These are phyloP conservation scores for Fusarium sororula DNA, from an alignment of 2,329 filamentous ascomycete genomes.

Conservation along the genomic window DNA sequence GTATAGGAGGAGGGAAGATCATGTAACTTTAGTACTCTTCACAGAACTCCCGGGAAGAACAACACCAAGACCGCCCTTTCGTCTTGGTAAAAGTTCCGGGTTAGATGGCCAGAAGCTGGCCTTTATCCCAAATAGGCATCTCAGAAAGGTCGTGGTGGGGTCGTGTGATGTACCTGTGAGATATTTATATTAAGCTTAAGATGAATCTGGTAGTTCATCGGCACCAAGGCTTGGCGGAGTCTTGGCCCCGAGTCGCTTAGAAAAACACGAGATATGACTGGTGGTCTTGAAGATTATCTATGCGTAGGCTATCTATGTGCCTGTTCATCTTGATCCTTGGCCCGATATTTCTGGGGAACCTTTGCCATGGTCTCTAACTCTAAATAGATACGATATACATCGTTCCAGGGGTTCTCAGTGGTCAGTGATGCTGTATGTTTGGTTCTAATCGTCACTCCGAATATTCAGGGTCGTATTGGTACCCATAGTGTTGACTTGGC, in stretches of 20 bases:
- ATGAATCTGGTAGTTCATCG: conserved; percentile 9
- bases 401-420: neutral
- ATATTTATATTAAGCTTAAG: conserved; percentile 1
- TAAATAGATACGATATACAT: neutral
- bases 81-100: neutral
- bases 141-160: neutral
- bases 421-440: neutral
- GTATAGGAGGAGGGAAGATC: no score
- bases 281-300: neutral
- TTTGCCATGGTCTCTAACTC: neutral
- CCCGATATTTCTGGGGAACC: conserved; percentile 2
- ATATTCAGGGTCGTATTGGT: neutral
- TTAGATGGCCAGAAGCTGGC: neutral
- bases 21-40: no score
- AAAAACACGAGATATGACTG: neutral
- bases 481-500: neutral
- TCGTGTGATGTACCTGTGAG: neutral
- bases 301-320: neutral
- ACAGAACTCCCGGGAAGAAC: neutral
- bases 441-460: neutral
- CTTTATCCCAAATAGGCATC: neutral
- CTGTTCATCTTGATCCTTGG: neutral
- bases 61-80: neutral
- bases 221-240: neutral
- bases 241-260: neutral